Evolutionary conservation across 306 rosid genomes (phyloP), one percentile per base, ranked within the genome.

Genomic region (Begonia fuchsioides): DNA sequence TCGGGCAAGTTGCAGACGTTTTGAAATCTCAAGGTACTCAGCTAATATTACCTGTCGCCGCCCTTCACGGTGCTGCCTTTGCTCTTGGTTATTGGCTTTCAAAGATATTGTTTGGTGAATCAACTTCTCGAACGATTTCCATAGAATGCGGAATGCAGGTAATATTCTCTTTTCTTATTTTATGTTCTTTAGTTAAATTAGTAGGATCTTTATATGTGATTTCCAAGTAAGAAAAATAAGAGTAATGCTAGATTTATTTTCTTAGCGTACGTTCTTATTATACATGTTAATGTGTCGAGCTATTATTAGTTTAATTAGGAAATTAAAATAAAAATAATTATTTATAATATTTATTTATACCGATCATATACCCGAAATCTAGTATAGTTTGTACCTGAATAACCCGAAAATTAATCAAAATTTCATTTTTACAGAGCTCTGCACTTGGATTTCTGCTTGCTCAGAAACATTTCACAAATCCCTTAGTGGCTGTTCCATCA

Each of bases 71-170:
- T 67, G 95, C 92, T 70, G 87, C 97, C 57, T 90, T 90, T 74
- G 79, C 81, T 58, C 15, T 81, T 45, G 95, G 95, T 59, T 84
- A 84, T 55, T 90, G 86, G 90, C 0, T 84, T 68, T 84, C 97
- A 7, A 90, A 63, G 75, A 0, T 68, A 54, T 74, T 90, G 15
- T 90, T 90, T 18, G 97, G 97, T 6, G 97, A 90, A 79, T 84
- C 97, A 53, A 90, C 95, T 18, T 90, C 97, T 44, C 97, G 97
- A 50, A 90, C 95, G 10, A 84, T 90, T 51, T 90, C 97, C 51
- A 79, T 90, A 18, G 95, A 90, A 76, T 90, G 95, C 39, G 97
- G 97, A 51, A 81, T 90, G 95, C 97, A 84, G 92, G 97, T 90
- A 60, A 43, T 43, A 53, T 16, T 13, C 54, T 59, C 54, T 11